Base-by-base conservation (phyloP, 257 asterid genomes). In the Plantago ovata region DNA sequence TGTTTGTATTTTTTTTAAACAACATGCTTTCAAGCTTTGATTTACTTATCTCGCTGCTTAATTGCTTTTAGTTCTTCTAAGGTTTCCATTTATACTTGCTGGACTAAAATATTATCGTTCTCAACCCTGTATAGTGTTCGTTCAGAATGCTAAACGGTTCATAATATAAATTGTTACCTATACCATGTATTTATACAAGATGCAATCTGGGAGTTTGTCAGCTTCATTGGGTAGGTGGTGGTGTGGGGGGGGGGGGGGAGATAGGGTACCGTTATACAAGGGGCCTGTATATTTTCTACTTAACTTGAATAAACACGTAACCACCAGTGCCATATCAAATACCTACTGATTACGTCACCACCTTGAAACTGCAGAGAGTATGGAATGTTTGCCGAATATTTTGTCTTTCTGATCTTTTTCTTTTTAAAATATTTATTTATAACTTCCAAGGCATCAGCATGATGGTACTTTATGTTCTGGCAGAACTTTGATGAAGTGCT, bases 401-500 rank as follows among this genome's bases (percentile, higher is more conserved):
- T 28, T 28, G 36, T n/a, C n/a, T n/a, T n/a, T n/a, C 36, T 28
- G 36, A 28, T 3, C 7, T 6, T 28, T 28, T 28, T 28, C 7
- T 24, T 2, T 13, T 38, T 53, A 19, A 53, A 13, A 53, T 36
- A 3, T 10, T 45, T 45, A 53, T 33, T 53, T 15, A 20, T n/a
- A 13, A 7, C 40, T 5, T 32, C 38, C 24, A 20, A 39, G 46
- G 20, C 23, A 42, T 28, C 36, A 28, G 36, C 7, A 24, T 50
- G 38, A 13, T 50, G 8, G 21, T 33, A 16, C 67, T 43, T 33
- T 66, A 22, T 62, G 58, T 68, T 58, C 65, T 62, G 79, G 75
- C 95, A 90, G 96, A 90, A 90, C 80, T 90, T 90, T 75, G 96
- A 90, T 73, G 98, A 90, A 72, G 96, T 90, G 39, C 72, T 90